phyloP scores from a whole-genome alignment of 495 filamentous ascomycete species.

The Baudoinia panamericana region DNA sequence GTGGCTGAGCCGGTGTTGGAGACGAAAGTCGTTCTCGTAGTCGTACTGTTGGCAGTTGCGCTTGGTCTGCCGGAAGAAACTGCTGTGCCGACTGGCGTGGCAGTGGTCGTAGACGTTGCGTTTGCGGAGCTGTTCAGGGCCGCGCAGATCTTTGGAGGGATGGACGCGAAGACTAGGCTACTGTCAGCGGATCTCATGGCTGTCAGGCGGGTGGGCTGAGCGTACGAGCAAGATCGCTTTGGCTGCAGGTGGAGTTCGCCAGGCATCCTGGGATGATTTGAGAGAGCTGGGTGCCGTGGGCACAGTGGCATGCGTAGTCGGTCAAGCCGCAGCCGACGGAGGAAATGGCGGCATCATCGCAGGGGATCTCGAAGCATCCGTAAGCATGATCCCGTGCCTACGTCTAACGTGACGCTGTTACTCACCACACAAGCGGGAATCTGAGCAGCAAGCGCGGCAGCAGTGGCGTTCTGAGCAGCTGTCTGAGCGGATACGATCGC shows the following conservation, averaged over 20 bases:
- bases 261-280: conserved; percentile 1
- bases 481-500: conserved; percentile 5
- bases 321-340: conserved; percentile 4
- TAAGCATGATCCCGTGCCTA: too few relatives aligned
- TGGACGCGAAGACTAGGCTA: conserved; percentile 3
- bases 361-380: background rate
- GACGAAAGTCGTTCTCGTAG: background rate
- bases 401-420: too few relatives aligned
- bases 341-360: conserved; percentile 3
- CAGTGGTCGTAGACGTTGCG: background rate
- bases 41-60: conserved; percentile 2
- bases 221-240: conserved; percentile 4
- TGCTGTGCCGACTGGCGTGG: background rate
- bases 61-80: background rate
- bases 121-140: too few relatives aligned
- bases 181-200: too few relatives aligned
- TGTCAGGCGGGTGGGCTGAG: background rate
- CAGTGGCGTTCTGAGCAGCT: background rate
- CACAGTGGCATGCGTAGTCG: conserved; percentile 14
- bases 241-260: conserved; percentile 9
- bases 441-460: conserved; percentile 5
- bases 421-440: conserved; percentile 5
- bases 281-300: conserved; percentile 1
- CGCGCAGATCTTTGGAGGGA: conserved; percentile 5
- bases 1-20: background rate